phyloP scores from a whole-genome alignment of 2,329 filamentous ascomycete genomes.

The Albophoma yamanashiensis region DNA sequence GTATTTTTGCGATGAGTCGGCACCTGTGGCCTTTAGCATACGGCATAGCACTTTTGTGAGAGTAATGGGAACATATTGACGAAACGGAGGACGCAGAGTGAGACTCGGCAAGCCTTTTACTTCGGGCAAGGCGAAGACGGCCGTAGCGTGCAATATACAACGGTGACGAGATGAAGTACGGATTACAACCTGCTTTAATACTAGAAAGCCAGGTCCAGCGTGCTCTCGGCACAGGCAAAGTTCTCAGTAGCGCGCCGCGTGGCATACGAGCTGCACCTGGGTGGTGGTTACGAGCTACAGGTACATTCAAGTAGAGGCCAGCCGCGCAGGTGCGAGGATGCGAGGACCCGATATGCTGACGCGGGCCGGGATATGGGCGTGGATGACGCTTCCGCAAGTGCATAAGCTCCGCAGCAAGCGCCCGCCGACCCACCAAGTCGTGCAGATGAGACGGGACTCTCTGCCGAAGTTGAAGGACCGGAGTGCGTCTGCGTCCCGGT shows the following conservation, averaged over 20 bases:
- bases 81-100: not conserved
- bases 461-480: no score
- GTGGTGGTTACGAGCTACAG: no score
- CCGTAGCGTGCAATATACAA: not conserved
- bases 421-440: not conserved
- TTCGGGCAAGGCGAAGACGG: not conserved
- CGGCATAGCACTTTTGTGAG: not conserved
- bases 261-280: no score
- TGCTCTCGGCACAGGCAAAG: not conserved
- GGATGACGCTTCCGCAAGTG: not conserved
- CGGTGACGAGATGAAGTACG: not conserved
- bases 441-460: not conserved
- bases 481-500: no score
- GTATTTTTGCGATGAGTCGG: not conserved
- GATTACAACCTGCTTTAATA: not conserved
- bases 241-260: not conserved
- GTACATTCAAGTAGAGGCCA: no score
- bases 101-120: not conserved
- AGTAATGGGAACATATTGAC: conserved; percentile 1
- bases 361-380: not conserved
- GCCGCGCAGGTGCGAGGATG: not conserved
- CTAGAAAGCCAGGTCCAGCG: not conserved
- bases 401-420: not conserved
- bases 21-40: conserved; percentile 1
- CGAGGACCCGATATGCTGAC: not conserved